Base-by-base conservation (phyloP, 805 yeast genomes). In the Sugiyamaella americana region DNA sequence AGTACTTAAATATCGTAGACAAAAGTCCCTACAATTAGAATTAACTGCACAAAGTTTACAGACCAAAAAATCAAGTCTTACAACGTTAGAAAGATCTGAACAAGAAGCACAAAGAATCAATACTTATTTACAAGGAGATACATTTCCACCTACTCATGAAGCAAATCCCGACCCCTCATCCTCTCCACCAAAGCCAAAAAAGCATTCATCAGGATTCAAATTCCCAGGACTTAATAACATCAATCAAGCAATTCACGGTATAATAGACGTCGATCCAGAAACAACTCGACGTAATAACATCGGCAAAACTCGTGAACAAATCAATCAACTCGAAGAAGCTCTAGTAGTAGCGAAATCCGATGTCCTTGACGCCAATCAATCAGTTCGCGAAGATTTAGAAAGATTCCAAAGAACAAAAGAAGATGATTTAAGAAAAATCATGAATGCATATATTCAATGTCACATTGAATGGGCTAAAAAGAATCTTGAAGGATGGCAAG, bases 221-320 rank as follows among this genome's bases (percentile, higher is more conserved):
- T 69, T 80, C 41, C 82, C 84, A 0, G 78, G 76, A 3, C 65
- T 78, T 41, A 64, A 70, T 22, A 73, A 75, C 17, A 61, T 82
- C 16, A 75, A 80, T 35, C 67, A 61, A 36, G 73, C 75, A 10
- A 62, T 75, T 37, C 81, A 78, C 55, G 84, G 80, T 40, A 75
- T 81, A 40, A 78, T 81, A 55, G 85, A 82, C 49, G 76, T 74
- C 29, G 82, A 82, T 53, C 85, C 87, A 0, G 84, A 79, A 47
- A 67, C 75, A n/a, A 71, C 82, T 1, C 68, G 86, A 17, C 74
- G 80, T 44, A 78, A 73, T 42, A 69, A 65, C 51, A 65, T 72
- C 41, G 69, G 69, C 5, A 71, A 68, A 62, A 67, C 71, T 6
- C 61, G 65, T 40, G 73, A 68, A 44, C 74, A 70, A 49, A 74